Evolutionary conservation across 2,329 filamentous ascomycete genomes (phyloP).

Genomic region (Blastomyces parvus): DNA sequence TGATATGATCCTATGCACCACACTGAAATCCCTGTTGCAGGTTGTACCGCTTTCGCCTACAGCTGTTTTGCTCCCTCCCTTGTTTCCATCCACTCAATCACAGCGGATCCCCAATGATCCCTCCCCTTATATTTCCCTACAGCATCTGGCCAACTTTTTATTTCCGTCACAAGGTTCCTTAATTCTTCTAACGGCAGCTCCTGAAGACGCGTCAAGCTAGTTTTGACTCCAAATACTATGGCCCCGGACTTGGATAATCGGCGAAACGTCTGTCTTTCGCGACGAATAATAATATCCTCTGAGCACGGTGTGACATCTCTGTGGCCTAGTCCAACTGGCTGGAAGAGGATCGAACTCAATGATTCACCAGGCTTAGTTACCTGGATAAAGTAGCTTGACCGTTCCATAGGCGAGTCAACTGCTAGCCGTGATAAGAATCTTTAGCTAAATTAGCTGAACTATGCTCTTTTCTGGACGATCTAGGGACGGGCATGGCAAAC

Average conservation of each 20-base stretch:
- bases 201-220: conserved; percentile 35
- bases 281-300: conserved; percentile 39
- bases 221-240: conserved; percentile 44
- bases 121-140: conserved; percentile 39
- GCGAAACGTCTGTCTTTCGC: conserved; percentile 44
- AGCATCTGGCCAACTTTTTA: conserved; percentile 38
- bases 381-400: conserved; percentile 44
- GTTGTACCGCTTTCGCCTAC: background rate
- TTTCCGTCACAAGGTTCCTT: conserved; percentile 35
- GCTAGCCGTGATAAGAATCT: conserved; percentile 42
- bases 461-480: background rate
- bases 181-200: conserved; percentile 35
- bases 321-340: conserved; percentile 33
- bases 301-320: conserved; percentile 29
- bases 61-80: background rate
- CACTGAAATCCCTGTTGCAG: too few relatives aligned
- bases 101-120: conserved; percentile 34
- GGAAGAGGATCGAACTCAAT: conserved; percentile 38
- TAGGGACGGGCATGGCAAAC: conserved; percentile 20
- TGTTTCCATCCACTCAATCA: conserved; percentile 25
- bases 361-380: conserved; percentile 30
- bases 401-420: conserved; percentile 38
- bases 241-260: conserved; percentile 36
- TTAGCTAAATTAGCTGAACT: conserved; percentile 11
- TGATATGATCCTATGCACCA: background rate